These are phyloP conservation scores for Diacronema lutheri DNA, from an alignment of 78 protist species.

Conservation along the genomic window DNA sequence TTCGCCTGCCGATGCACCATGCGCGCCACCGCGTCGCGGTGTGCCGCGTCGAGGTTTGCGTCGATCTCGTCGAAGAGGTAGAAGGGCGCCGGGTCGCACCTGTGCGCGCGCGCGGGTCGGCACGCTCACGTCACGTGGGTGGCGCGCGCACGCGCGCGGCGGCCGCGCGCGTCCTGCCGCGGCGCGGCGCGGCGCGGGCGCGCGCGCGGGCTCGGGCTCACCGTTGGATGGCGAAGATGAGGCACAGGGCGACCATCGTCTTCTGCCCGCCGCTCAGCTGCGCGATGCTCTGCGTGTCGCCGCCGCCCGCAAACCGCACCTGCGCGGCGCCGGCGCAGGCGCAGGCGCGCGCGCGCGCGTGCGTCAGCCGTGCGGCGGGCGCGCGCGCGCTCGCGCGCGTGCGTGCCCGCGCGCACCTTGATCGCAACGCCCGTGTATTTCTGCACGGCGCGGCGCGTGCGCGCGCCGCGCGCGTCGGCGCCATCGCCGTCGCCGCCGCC, in stretches of 20 bases:
- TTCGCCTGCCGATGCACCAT: too few species aligned
- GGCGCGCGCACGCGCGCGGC: too few species aligned
- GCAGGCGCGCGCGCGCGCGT: not conserved
- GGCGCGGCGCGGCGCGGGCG: too few species aligned
- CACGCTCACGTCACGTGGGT: too few species aligned
- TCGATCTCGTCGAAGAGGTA: slow-evolving; percentile 99
- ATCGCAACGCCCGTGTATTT: slow-evolving; percentile 69
- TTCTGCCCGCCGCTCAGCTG: slow-evolving; percentile 94
- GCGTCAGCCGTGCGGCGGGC: not conserved
- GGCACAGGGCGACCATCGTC: slow-evolving; percentile 93
- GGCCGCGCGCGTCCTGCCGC: too few species aligned
- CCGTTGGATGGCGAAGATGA: slow-evolving; percentile 97
- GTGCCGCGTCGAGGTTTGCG: slow-evolving; percentile 88
- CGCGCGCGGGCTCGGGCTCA: too few species aligned
- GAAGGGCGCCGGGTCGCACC: slow-evolving; percentile 98
- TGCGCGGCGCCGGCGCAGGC: slow-evolving; percentile 5
- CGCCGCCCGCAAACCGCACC: slow-evolving; percentile 36
- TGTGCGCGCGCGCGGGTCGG: too few species aligned
- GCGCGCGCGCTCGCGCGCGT: not conserved
- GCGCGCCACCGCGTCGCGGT: slow-evolving; percentile 83
- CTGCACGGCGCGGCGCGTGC: not conserved
- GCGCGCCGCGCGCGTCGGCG: not conserved
- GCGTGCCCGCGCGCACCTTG: slow-evolving; percentile 35
- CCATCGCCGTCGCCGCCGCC: not conserved
- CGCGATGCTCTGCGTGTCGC: slow-evolving; percentile 26